Conservation (phyloP, 2,329 filamentous ascomycete species). For the Cordyceps cateniannulata region DNA sequence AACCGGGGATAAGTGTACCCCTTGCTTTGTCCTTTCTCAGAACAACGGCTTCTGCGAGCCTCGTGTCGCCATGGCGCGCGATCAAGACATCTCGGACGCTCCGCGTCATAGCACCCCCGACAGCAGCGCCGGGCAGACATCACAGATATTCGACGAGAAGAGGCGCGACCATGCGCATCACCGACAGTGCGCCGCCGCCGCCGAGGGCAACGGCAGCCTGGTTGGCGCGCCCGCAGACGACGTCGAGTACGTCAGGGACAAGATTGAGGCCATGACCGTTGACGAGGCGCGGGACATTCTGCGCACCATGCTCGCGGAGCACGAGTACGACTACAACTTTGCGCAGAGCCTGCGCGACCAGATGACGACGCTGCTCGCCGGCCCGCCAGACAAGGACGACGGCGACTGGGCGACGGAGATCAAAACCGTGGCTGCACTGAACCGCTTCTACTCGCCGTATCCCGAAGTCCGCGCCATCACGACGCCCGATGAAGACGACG, state of each 20-base stretch:
- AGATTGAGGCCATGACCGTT: constrained; percentile 18
- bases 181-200: not conserved
- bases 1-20: too few relatives aligned
- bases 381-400: constrained; percentile 13
- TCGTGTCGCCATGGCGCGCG: not conserved
- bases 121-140: not conserved
- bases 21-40: too few relatives aligned
- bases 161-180: not conserved
- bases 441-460: constrained; percentile 10
- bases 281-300: constrained; percentile 18
- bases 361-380: constrained; percentile 15
- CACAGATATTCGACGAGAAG: not conserved
- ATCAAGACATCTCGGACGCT: not conserved
- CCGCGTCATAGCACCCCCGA: not conserved
- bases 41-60: too few relatives aligned
- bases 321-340: constrained; percentile 22
- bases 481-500: constrained; percentile 1
- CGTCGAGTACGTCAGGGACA: constrained; percentile 19
- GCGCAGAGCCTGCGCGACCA: constrained; percentile 15
- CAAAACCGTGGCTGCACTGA: constrained; percentile 11
- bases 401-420: constrained; percentile 7
- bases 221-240: constrained; percentile 18
- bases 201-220: constrained; percentile 6
- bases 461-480: constrained; percentile 12
- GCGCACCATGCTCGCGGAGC: constrained; percentile 15